Evolutionary conservation across 495 filamentous ascomycete species (phyloP), one percentile per base, ranked within the genome.

Genomic region (Ascodesmis nigricans): DNA sequence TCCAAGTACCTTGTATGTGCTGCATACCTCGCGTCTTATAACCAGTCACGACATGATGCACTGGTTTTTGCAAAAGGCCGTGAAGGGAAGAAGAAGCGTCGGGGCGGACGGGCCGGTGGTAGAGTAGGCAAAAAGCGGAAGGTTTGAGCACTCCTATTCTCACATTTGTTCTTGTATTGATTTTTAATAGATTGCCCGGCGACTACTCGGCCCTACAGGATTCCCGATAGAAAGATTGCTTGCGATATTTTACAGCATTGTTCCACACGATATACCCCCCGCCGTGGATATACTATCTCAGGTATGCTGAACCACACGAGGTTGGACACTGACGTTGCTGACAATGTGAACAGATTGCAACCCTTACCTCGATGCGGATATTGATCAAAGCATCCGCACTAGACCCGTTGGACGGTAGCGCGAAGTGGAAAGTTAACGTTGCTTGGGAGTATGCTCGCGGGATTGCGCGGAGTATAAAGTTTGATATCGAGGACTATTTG

Each of bases 1-100:
- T 73, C 87, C 14, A 74, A 78, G 29, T 60, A 80, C 24, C 67
- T 95, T 37, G 65, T 97, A 9, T 66, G 84, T 23, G 76, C 82
- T 31, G 72, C 83, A 14, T 97, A 92, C 55, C 68, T 97, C 3
- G 79, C 84, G 39, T 91, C 82, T 3, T 78, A 83, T 58, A 95
- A 78, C 48, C 71, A 78, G 0, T 63, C 80, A 11, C 59, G 70
- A 26, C 65, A 75, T 23, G 87, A 97, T 53, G 62, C 69, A 1
- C 64, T 71, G 19, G 73, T 83, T 47, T 95, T 97, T 61, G 83
- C 74, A 35, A 90, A 82, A 36, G 65, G 69, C 49, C 69, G 71
- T 35, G 69, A 76, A 14, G 53, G 60, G 5, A 48, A 53, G 3
- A 67, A 60, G 33, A 61, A 60, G 43, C 58, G 61, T 19, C 55